Evolutionary conservation across 2,329 filamentous ascomycete species (phyloP), one percentile per base, ranked within the genome.

Genomic region (Teratosphaeria epicoccoides): DNA sequence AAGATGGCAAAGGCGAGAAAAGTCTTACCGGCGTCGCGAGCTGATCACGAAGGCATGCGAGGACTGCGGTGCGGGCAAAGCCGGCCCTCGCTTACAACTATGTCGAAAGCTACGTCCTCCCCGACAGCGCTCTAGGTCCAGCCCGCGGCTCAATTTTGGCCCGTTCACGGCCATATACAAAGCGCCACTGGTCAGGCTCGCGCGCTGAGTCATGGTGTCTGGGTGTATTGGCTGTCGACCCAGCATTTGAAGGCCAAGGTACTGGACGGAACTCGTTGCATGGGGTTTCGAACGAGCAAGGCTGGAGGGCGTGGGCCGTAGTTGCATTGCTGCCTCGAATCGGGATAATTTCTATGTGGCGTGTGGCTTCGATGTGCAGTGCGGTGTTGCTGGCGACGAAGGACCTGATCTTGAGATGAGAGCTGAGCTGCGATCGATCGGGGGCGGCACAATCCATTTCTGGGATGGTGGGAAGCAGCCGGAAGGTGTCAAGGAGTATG

Each of bases 241-340:
- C 63, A 1, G 28, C 49, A 4, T 52, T 51, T 6, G 52, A 58
- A 9, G 53, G 59, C 3, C 54, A 58, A 28, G 64, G 64, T 0
- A 57, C 60, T 23, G 64, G 63, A 1, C 52, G 55, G 49, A 57
- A n/a, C 51, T 66, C 14, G 59, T 62, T 2, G 47, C 37, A 40
- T 65, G 60, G 55, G 64, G 64, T 3, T 58, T 66, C n/a, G 62
- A 62, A 46, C 45, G 52, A 9, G 62, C 64, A 43, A 60, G 46
- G 46, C 33, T 43, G 45, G 77, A 78, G 59, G 85, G 77, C 77
- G 84, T 84, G 46, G 56, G 68, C 20, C 57, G 58, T 14, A 60
- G 59, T 48, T 58, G 63, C 24, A 57, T 64, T 4, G 52, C 53
- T 46, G 57, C 61, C 12, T 51, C 55, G 1, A 59, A 56, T 6